These are phyloP conservation scores for Leccinum arenicola DNA, from an alignment of 768 basidiomycete genomes.

Conservation along the genomic window DNA sequence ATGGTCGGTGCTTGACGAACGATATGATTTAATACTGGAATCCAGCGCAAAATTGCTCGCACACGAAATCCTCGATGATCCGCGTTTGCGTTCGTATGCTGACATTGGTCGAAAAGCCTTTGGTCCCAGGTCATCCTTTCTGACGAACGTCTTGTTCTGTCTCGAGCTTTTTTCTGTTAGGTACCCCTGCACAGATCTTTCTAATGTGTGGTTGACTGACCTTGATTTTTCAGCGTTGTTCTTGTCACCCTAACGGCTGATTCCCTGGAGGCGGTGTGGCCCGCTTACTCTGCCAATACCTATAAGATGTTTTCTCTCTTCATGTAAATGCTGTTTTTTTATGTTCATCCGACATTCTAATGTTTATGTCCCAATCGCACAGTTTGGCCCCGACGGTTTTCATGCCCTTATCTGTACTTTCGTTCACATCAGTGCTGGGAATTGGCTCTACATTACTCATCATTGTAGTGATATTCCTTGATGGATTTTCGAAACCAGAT, in stretches of 20 bases:
- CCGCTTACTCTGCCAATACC: slow-evolving; percentile 58
- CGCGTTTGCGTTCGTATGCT: slow-evolving; percentile 73
- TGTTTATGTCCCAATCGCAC: slow-evolving; percentile 6
- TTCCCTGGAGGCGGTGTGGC: slow-evolving; percentile 72
- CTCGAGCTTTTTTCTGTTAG: slow-evolving; percentile 84
- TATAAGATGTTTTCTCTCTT: slow-evolving; percentile 76
- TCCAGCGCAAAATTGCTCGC: slow-evolving; percentile 85
- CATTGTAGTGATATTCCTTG: slow-evolving; percentile 73
- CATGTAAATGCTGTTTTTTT: slow-evolving; percentile 47
- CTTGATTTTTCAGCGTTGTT: slow-evolving; percentile 55
- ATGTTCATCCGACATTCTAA: background rate
- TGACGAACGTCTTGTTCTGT: slow-evolving; percentile 76
- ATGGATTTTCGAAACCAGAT: slow-evolving; percentile 71
- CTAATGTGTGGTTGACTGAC: background rate
- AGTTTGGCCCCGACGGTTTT: slow-evolving; percentile 85
- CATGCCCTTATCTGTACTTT: slow-evolving; percentile 81
- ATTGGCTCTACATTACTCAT: slow-evolving; percentile 77
- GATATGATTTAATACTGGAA: slow-evolving; percentile 3
- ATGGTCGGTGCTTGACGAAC: background rate
- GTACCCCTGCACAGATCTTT: slow-evolving; percentile 35
- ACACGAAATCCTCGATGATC: slow-evolving; percentile 66
- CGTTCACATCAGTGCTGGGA: slow-evolving; percentile 85
- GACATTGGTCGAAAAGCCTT: slow-evolving; percentile 91
- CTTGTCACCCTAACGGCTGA: slow-evolving; percentile 90
- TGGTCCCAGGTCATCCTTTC: slow-evolving; percentile 62